Conservation (phyloP, 805 yeast genomes). For the Metschnikowia rubicola region DNA sequence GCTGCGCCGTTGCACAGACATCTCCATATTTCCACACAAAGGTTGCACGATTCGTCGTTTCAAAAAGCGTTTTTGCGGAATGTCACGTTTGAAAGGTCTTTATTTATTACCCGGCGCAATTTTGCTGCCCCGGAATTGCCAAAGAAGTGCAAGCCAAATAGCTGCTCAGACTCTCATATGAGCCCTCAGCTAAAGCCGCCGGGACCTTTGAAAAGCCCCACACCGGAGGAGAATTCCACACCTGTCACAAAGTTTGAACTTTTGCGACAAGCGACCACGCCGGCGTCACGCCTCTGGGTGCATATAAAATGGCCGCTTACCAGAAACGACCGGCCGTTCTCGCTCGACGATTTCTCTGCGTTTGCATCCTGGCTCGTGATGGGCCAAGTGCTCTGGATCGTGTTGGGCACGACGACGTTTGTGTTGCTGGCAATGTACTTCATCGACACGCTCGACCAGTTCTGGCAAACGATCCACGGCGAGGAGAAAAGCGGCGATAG, state of each 20-base stretch:
- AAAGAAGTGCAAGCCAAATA: not conserved
- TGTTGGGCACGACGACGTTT: slow-evolving; percentile 57
- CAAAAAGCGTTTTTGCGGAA: not conserved
- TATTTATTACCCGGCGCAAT: not conserved
- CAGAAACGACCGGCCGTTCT: slow-evolving; percentile 46
- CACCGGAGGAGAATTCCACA: not conserved
- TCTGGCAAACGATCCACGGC: slow-evolving; percentile 20
- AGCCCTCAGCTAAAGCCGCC: too few species aligned
- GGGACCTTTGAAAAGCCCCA: not conserved
- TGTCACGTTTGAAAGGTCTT: not conserved
- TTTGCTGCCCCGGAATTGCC: not conserved
- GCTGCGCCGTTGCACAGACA: not conserved
- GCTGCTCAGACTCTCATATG: not conserved
- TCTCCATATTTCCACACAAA: not conserved
- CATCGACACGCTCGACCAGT: slow-evolving; percentile 34
- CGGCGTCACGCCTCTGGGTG: slow-evolving; percentile 30
- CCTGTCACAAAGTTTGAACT: slow-evolving; percentile 17
- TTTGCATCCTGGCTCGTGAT: slow-evolving; percentile 54
- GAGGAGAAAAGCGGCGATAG: slow-evolving; percentile 24
- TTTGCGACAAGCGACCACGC: slow-evolving; percentile 28
- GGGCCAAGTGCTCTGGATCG: slow-evolving; percentile 55
- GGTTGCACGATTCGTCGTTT: not conserved
- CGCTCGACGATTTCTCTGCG: slow-evolving; percentile 51
- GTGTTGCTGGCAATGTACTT: slow-evolving; percentile 45
- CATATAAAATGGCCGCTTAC: slow-evolving; percentile 48